These are phyloP conservation scores for Linum usitatissimum DNA, from an alignment of 345 rosid genomes.

Conservation along the genomic window DNA sequence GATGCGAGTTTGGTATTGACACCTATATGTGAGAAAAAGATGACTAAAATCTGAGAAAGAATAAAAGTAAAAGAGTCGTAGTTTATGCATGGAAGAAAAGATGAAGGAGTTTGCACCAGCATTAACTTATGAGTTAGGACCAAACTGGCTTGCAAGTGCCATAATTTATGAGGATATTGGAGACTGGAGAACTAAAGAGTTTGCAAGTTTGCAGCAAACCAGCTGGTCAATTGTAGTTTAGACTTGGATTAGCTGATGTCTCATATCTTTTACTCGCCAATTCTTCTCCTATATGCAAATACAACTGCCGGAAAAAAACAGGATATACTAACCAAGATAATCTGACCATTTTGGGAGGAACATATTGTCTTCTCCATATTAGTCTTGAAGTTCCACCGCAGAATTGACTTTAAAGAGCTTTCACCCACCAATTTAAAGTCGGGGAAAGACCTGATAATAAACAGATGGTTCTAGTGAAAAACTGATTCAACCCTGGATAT, in stretches of 20 bases:
- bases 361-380: constrained; percentile 55
- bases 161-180: no score
- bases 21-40: no score
- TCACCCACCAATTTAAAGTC: constrained; percentile 58
- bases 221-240: no score
- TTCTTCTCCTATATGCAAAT: not conserved
- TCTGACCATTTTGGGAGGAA: constrained; percentile 45
- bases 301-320: constrained; percentile 13
- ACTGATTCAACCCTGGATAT: not conserved
- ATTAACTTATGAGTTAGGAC: no score
- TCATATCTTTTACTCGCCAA: not conserved
- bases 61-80: no score
- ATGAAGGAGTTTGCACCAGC: no score
- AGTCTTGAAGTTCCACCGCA: constrained; percentile 69
- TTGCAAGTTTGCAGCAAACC: no score
- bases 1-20: no score
- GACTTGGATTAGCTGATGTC: not conserved
- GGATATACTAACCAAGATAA: constrained; percentile 37
- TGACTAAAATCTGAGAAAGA: no score
- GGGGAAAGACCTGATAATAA: constrained; percentile 57
- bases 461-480: constrained; percentile 8
- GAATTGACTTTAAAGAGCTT: constrained; percentile 50
- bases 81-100: no score
- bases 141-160: no score
- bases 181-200: no score